phyloP scores from a whole-genome alignment of 164 flowering plant species.

The Santalum album region DNA sequence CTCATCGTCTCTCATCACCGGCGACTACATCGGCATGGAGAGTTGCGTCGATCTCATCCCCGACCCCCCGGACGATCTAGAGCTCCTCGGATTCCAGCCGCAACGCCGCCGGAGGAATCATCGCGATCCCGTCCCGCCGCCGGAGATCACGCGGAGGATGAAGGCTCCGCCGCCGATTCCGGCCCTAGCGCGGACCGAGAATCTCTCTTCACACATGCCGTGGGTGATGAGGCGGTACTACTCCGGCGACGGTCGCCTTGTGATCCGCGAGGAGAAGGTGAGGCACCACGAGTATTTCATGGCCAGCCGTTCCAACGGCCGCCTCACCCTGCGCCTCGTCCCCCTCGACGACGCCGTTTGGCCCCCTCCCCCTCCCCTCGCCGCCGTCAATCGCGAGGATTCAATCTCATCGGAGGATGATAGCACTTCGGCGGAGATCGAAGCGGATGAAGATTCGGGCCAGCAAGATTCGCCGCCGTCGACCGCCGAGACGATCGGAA shows the following conservation, averaged over 20 bases:
- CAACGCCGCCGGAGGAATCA: too few species aligned
- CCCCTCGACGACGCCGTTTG: slow-evolving; percentile 11
- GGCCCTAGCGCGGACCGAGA: slow-evolving; percentile 26
- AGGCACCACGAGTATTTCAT: slow-evolving; percentile 31
- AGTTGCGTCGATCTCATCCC: slow-evolving; percentile 21
- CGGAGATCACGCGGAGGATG: not conserved
- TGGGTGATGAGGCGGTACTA: slow-evolving; percentile 25
- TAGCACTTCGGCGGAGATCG: not conserved
- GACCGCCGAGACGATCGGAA: too few species aligned
- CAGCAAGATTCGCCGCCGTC: too few species aligned
- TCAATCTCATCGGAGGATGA: too few species aligned
- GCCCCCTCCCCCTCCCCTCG: not conserved
- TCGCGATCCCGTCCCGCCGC: too few species aligned
- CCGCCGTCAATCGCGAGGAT: too few species aligned
- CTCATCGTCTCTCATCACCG: slow-evolving; percentile 6
- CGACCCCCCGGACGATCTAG: too few species aligned
- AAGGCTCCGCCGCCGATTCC: slow-evolving; percentile 36
- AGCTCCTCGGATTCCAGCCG: too few species aligned
- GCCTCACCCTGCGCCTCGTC: slow-evolving; percentile 31
- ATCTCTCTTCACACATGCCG: slow-evolving; percentile 30
- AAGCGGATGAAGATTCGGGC: not conserved
- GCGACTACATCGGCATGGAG: slow-evolving; percentile 27
- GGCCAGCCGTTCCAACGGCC: slow-evolving; percentile 30
- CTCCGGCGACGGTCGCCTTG: slow-evolving; percentile 31
- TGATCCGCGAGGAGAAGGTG: slow-evolving; percentile 33